phyloP scores from a whole-genome alignment of 2,329 filamentous ascomycete species.

The Aspergillus arachidicola region DNA sequence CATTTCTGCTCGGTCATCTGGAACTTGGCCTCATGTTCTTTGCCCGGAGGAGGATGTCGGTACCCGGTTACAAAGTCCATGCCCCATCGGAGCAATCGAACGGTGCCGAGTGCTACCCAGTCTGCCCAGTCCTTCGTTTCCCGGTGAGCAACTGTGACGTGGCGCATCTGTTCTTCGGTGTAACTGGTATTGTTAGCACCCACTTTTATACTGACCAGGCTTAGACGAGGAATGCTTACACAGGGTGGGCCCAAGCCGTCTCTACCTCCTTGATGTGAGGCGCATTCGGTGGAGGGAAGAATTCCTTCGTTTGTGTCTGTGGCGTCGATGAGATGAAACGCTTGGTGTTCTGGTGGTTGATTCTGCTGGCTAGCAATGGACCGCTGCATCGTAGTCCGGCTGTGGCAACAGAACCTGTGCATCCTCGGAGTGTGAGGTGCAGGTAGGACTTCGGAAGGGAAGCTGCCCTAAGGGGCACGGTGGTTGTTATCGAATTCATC shows the following conservation, averaged over 20 bases:
- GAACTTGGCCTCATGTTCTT: conserved; percentile 56
- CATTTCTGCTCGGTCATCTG: conserved; percentile 83
- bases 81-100: conserved; percentile 74
- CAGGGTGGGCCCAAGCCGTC: conserved; percentile 70
- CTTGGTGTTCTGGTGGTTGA: conserved; percentile 19
- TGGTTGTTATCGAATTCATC: conserved; percentile 35
- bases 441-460: conserved; percentile 29
- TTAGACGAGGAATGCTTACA: conserved; percentile 35
- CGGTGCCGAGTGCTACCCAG: conserved; percentile 73
- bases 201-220: not conserved
- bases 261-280: conserved; percentile 64
- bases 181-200: conserved; percentile 51
- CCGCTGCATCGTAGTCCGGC: conserved; percentile 27
- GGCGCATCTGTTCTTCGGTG: conserved; percentile 75
- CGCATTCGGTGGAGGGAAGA: conserved; percentile 63
- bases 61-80: conserved; percentile 84
- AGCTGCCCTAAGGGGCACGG: conserved; percentile 31
- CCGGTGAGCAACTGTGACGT: conserved; percentile 75
- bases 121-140: conserved; percentile 73
- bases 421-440: conserved; percentile 27
- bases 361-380: conserved; percentile 20
- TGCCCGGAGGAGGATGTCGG: conserved; percentile 64
- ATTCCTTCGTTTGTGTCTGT: conserved; percentile 45
- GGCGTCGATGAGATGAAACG: conserved; percentile 44
- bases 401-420: conserved; percentile 25